A percentile compares a stretch with the other conserved stretches of the same genome.
Evolutionary conservation across 495 filamentous ascomycete species (phyloP).

Genomic region (Xylaria castorea): DNA sequence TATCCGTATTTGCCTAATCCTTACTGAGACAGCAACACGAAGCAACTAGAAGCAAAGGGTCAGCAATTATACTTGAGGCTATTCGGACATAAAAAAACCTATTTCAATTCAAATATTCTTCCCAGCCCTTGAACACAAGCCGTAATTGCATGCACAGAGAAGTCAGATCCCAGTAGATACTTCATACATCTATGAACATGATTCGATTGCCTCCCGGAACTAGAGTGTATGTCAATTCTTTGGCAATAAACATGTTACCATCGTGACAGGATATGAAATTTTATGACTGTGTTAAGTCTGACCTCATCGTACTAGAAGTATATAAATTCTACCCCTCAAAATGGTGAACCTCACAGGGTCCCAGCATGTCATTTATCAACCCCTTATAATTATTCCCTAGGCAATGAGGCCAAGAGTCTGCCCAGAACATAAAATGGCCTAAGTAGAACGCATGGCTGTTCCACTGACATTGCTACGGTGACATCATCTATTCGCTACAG

Average conservation of each 20-base stretch:
- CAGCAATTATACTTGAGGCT: too few species aligned
- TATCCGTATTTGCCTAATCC: too few species aligned
- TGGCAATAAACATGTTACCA: background rate
- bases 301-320: background rate
- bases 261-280: background rate
- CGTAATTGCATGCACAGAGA: too few species aligned
- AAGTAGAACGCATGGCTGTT: background rate
- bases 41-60: too few species aligned
- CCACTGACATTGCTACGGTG: background rate
- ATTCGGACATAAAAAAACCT: too few species aligned
- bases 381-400: background rate
- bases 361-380: background rate
- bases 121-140: too few species aligned
- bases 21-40: too few species aligned
- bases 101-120: too few species aligned
- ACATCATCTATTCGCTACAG: background rate
- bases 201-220: conserved; percentile 1
- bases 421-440: background rate
- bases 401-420: background rate
- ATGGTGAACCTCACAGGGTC: background rate
- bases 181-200: background rate
- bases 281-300: background rate
- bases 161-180: background rate
- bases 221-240: conserved; percentile 7
- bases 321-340: background rate